Base-by-base conservation (phyloP, 306 rosid genomes). In the Albizia julibrissin region DNA sequence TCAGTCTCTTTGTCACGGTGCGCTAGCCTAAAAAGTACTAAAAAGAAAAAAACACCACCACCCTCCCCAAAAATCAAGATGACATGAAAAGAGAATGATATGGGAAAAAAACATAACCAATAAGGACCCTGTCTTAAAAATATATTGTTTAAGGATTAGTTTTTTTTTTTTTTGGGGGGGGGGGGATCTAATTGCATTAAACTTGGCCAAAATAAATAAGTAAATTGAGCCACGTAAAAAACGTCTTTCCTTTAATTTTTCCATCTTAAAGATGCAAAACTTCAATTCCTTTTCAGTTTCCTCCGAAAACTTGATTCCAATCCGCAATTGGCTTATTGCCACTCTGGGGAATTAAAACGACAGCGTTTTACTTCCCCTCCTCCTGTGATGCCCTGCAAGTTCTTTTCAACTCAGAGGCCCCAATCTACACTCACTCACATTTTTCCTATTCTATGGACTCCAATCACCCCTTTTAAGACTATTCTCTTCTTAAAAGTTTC, bases 21-120 rank as follows among this genome's bases (percentile, higher is more conserved):
- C 78, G 78, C 82, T 70, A 46, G 33, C 84, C 85, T 86, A 56
- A 81, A 92, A 88, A 88, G 84, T 71, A 44, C 56, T 18, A 27
- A 52, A 52, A 52, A 21, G 42, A 79, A 92, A 88, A 88, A 82
- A 79, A 46, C 24, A 29, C 59, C 40, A 54, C 42, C 43, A 13
- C 58, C 43, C 9, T 4, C 10, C 14, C 76, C 40, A 15, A 18
- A 16, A 73, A 50, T 8, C 37, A 43, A 70, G 72, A 29, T 19
- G 29, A 3, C 58, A 84, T 74, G 15, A 44, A 59, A 2, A 27
- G 49, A 27, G 12, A 42, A 11, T 1, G 31, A 8, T 4, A 50
- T 3, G 58, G 9, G 4, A 5, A 50, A 47, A 47, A 47, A 11
- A 52, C 8, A 19, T 8, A 50, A 50, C 58, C 7, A 22, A 50